phyloP scores from a whole-genome alignment of 1,139 yeast genomes.

The Pichia sp. region DNA sequence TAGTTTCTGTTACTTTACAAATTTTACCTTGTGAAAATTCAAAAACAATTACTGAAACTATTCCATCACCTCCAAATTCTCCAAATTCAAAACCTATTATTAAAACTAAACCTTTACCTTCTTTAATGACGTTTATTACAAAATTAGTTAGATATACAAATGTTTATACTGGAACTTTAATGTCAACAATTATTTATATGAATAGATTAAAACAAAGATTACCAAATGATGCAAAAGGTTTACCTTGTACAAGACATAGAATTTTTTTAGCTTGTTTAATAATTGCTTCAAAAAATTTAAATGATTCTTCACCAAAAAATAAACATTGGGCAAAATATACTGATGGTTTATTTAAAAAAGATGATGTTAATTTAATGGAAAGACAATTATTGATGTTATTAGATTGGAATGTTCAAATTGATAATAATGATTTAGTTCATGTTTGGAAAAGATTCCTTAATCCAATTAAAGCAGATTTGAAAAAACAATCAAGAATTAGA shows the following conservation, averaged over 20 bases:
- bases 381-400: conserved; percentile 62
- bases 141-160: conserved; percentile 65
- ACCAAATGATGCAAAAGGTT: conserved; percentile 67
- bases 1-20: conserved; percentile 57
- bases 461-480: conserved; percentile 57
- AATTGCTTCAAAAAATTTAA: conserved; percentile 65
- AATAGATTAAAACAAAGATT: conserved; percentile 52
- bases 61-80: conserved; percentile 35
- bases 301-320: conserved; percentile 72
- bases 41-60: conserved; percentile 26
- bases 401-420: conserved; percentile 63
- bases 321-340: conserved; percentile 74
- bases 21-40: conserved; percentile 51
- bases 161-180: conserved; percentile 69
- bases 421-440: conserved; percentile 45
- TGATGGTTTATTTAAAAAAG: conserved; percentile 59
- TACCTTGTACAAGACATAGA: conserved; percentile 74
- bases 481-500: conserved; percentile 31
- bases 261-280: conserved; percentile 68
- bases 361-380: conserved; percentile 76
- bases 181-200: conserved; percentile 66
- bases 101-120: conserved; percentile 48
- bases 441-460: conserved; percentile 49
- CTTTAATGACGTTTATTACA: conserved; percentile 68
- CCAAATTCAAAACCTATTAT: conserved; percentile 24